phyloP scores from a whole-genome alignment of 2,329 filamentous ascomycete genomes.

The Plenodomus lindquistii region DNA sequence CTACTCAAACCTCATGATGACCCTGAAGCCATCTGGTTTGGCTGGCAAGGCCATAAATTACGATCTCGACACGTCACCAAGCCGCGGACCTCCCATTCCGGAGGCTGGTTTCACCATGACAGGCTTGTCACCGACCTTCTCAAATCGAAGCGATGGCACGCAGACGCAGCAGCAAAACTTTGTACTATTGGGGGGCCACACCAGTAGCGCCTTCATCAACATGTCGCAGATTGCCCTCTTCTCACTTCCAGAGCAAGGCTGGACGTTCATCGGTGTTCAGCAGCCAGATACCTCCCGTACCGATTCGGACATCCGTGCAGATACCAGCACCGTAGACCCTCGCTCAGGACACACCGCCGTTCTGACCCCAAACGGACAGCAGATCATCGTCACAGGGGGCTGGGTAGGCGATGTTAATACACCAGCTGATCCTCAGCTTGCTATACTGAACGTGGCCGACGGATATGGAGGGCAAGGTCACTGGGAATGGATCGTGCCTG shows the following conservation, averaged over 20 bases:
- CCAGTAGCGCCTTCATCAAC: conserved; percentile 81
- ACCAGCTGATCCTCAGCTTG: conserved; percentile 80
- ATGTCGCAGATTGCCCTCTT: conserved; percentile 91
- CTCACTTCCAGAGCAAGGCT: conserved; percentile 81
- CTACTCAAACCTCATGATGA: conserved; percentile 81
- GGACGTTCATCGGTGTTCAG: conserved; percentile 77
- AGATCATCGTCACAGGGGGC: conserved; percentile 81
- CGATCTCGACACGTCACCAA: conserved; percentile 52
- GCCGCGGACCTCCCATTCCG: conserved; percentile 69
- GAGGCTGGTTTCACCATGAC: conserved; percentile 90
- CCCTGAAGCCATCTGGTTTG: conserved; percentile 55
- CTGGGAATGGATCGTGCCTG: conserved; percentile 73
- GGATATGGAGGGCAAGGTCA: conserved; percentile 66
- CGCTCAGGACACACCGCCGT: conserved; percentile 88
- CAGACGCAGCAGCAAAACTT: conserved; percentile 76
- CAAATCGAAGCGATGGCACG: conserved; percentile 64
- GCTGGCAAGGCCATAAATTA: conserved; percentile 49
- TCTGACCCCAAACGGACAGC: conserved; percentile 74
- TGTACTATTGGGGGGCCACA: conserved; percentile 84
- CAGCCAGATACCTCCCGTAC: conserved; percentile 52
- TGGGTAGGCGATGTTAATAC: conserved; percentile 85
- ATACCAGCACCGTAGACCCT: conserved; percentile 65
- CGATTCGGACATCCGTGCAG: conserved; percentile 60
- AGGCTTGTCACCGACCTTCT: conserved; percentile 69
- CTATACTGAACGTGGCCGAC: conserved; percentile 73